These are phyloP conservation scores for Blastomyces silverae DNA, from an alignment of 2,329 filamentous ascomycete genomes.

Conservation along the genomic window DNA sequence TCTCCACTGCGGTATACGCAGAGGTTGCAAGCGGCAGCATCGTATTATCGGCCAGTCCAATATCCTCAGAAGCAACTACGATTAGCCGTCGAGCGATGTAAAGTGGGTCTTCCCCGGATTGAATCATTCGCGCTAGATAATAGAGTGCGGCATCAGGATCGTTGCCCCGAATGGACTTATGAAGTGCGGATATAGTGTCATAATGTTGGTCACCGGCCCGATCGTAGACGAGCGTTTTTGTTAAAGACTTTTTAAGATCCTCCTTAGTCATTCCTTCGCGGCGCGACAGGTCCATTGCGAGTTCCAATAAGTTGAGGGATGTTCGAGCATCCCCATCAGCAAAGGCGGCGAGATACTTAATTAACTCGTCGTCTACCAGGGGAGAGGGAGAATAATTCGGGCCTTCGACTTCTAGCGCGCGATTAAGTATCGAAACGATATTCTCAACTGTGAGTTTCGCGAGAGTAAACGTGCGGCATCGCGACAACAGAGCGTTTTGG, in stretches of 20 bases:
- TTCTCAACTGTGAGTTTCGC: conserved; percentile 65
- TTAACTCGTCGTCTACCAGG: conserved; percentile 68
- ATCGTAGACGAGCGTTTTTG: conserved; percentile 91
- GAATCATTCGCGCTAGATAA: conserved; percentile 91
- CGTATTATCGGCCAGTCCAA: conserved; percentile 80
- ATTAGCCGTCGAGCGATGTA: conserved; percentile 91
- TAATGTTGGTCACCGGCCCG: conserved; percentile 94
- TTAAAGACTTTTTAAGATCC: conserved; percentile 72
- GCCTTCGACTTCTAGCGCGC: conserved; percentile 63
- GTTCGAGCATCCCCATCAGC: conserved; percentile 90
- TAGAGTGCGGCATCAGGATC: conserved; percentile 85
- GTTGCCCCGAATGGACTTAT: conserved; percentile 86
- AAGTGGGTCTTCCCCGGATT: conserved; percentile 86
- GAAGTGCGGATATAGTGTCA: conserved; percentile 93
- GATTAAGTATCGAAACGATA: conserved; percentile 63
- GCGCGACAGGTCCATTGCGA: conserved; percentile 70
- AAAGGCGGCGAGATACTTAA: conserved; percentile 76
- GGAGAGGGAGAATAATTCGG: conserved; percentile 43
- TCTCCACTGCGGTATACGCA: conserved; percentile 79
- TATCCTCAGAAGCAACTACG: conserved; percentile 89
- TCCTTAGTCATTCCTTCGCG: conserved; percentile 62
- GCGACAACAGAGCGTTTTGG: conserved; percentile 74
- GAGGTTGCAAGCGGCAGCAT: conserved; percentile 79
- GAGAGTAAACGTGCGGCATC: conserved; percentile 86
- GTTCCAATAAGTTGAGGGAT: conserved; percentile 82